phyloP scores from a whole-genome alignment of 2,329 filamentous ascomycete species.

The Berkeleyomyces basicola region DNA sequence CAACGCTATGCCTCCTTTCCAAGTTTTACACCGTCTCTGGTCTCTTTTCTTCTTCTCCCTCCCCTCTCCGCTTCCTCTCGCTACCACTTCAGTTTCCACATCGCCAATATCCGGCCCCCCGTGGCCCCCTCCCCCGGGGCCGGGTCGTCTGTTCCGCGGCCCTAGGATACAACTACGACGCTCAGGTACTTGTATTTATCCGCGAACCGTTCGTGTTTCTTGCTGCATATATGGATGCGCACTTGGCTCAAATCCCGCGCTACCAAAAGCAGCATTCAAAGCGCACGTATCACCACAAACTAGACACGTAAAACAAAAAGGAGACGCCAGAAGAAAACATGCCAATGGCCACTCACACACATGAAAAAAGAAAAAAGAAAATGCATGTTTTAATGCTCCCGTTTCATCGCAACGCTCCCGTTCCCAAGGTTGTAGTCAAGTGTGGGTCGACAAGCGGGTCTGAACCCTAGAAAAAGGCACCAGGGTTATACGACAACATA shows the following conservation, averaged over 20 bases:
- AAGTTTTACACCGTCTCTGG: neutral
- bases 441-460: neutral
- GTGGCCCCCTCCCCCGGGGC: no score
- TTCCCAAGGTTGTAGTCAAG: neutral
- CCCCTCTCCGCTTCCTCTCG: neutral
- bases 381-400: no score
- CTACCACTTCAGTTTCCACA: neutral
- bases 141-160: no score
- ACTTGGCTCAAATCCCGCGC: neutral
- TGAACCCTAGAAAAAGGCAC: neutral
- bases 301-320: neutral
- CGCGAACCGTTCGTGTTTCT: no score
- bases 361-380: no score
- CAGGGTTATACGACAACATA: neutral
- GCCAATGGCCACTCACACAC: neutral
- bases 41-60: neutral
- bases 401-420: no score
- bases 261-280: neutral
- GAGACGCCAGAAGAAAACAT: constrained; percentile 5
- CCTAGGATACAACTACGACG: no score
- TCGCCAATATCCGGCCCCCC: no score
- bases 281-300: neutral
- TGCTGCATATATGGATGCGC: no score
- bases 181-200: no score
- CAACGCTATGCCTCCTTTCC: neutral